A percentile compares a stretch with the other conserved stretches of the same genome.
Conservation (phyloP, 306 rosid species). For the Malus orientalis region DNA sequence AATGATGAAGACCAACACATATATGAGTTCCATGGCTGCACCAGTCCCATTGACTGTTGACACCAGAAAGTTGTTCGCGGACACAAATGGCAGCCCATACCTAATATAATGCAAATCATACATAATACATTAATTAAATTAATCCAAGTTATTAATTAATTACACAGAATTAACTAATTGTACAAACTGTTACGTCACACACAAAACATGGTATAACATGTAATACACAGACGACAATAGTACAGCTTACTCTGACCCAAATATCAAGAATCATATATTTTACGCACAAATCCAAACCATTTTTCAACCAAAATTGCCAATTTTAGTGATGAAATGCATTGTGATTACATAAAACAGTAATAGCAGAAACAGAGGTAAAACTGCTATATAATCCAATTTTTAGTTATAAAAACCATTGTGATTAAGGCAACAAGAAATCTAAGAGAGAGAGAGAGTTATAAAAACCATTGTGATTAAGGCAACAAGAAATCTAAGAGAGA, state of each 20-base stretch:
- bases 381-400: neutral
- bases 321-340: too few species aligned
- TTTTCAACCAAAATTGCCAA: too few species aligned
- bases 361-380: neutral
- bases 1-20: slow-evolving; percentile 53
- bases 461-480: neutral
- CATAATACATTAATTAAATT: neutral
- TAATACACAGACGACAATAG: neutral
- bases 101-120: slow-evolving; percentile 17
- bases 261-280: neutral
- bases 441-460: neutral
- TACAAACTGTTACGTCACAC: neutral
- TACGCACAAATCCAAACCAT: neutral
- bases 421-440: neutral
- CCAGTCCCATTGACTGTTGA: slow-evolving; percentile 78
- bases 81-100: slow-evolving; percentile 89
- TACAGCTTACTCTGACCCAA: neutral
- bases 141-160: neutral
- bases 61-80: slow-evolving; percentile 69
- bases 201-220: neutral
- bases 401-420: neutral
- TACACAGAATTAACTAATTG: neutral
- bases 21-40: slow-evolving; percentile 49
- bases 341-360: neutral
- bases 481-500: neutral